Base-by-base conservation (phyloP, 1,139 yeast genomes). In the Geotrichum aggregatum region DNA sequence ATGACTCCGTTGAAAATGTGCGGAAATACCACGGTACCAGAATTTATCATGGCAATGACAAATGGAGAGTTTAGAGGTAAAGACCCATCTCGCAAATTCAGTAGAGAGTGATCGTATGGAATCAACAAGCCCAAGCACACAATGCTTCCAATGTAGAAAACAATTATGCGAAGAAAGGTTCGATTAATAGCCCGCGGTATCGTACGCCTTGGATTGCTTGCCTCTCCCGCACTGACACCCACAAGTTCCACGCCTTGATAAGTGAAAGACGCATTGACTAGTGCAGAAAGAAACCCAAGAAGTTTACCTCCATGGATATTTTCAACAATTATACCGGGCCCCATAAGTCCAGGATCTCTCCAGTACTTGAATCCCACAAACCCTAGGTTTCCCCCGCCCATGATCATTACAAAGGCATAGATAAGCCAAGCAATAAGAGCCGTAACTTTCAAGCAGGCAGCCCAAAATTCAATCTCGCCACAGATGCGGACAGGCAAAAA, bases 321-420 rank as follows among this genome's bases (percentile, higher is more conserved):
- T 3, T 72, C 76, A 44, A 71, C 73, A 48, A 71, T 67, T 67
- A 76, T 75, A 40, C 87, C 87, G 18, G 73, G 58, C 39, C 78
- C 78, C 74, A 74, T 70, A 6, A 82, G 76, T 54, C 89, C 89
- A n/a, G 80, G 80, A 56, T 75, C 60, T 60, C 74, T 71, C 92
- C 92, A 84, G 69, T 82, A 83, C 70, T 87, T 77, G 75, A 82
- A 83, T 22, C 91, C 89, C 56, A 83, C 76, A 16, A 88, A 84
- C 14, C 89, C 88, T 16, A 78, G 75, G 42, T 67, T 60, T 53
- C 86, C 83, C 8, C 83, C 87, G 62, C 92, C 92, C 65, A 87
- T 81, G 26, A 83, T 87, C 74, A 82, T 80, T 63, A 79, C 71
- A 59, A 84, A 72, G 35, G 86, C 83, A 61, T 83, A 83, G 26